Conservation (phyloP, 169 alveolate genomes). For the Blepharisma undulans region DNA sequence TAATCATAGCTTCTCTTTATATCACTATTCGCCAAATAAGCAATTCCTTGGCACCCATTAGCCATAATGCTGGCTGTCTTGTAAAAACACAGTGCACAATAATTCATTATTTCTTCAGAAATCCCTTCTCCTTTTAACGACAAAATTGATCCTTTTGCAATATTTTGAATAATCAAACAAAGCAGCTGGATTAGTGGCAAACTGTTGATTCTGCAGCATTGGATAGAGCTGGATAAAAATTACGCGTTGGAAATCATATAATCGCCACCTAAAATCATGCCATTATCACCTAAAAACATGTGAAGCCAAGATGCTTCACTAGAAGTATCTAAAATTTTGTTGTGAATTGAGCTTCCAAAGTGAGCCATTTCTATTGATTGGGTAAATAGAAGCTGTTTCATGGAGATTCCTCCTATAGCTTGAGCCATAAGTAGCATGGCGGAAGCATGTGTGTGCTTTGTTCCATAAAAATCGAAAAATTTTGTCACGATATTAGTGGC, state of each 20-base stretch:
- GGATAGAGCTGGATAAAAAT: neutral
- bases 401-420: neutral
- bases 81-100: neutral
- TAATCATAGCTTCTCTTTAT: neutral
- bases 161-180: neutral
- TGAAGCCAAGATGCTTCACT: neutral
- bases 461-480: neutral
- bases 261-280: neutral
- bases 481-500: neutral
- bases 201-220: neutral
- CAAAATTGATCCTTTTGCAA: neutral
- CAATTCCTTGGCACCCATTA: neutral
- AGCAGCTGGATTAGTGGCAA: neutral
- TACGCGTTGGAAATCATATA: neutral
- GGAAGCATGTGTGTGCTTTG: neutral
- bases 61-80: constrained; percentile 4
- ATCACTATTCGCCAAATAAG: neutral
- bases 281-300: neutral
- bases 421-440: neutral
- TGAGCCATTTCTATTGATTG: neutral
- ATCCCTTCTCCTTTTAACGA: neutral
- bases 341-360: neutral
- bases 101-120: neutral
- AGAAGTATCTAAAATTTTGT: neutral
- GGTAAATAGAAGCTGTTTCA: neutral